These are phyloP conservation scores for Austroboletus festivus DNA, from an alignment of 768 basidiomycete genomes.

Conservation along the genomic window DNA sequence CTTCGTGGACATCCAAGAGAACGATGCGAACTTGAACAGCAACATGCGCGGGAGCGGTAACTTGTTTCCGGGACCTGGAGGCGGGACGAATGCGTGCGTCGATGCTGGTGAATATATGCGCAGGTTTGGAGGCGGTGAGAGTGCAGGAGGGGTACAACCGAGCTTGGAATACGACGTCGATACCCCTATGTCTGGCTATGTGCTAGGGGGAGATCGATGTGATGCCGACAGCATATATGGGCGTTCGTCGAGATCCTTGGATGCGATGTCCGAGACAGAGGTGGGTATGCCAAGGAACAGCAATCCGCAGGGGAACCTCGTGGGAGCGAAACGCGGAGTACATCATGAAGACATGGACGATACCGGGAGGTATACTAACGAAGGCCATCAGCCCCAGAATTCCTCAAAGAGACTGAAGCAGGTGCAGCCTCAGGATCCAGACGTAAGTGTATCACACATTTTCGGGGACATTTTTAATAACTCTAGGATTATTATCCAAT, in stretches of 20 bases:
- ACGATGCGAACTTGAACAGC: not conserved
- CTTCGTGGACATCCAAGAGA: slow-evolving; percentile 2
- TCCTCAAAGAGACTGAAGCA: slow-evolving; percentile 18
- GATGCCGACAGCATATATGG: slow-evolving; percentile 6
- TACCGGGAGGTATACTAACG: not conserved
- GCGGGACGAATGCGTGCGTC: not conserved
- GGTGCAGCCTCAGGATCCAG: slow-evolving; percentile 6
- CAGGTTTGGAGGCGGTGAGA: slow-evolving; percentile 3
- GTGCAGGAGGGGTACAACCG: not conserved
- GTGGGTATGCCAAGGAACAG: slow-evolving; percentile 1
- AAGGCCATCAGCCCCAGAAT: slow-evolving; percentile 3
- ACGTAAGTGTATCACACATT: slow-evolving; percentile 14
- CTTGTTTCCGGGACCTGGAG: slow-evolving; percentile 5
- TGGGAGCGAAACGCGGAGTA: slow-evolving; percentile 14
- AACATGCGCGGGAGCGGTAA: not conserved
- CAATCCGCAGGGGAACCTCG: slow-evolving; percentile 1
- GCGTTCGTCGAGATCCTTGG: slow-evolving; percentile 7
- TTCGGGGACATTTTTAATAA: not conserved
- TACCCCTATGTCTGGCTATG: slow-evolving; percentile 20
- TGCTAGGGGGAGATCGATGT: not conserved
- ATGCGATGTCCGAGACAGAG: slow-evolving; percentile 9
- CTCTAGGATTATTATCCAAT: slow-evolving; percentile 19
- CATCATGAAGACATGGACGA: slow-evolving; percentile 13
- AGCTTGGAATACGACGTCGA: slow-evolving; percentile 5
- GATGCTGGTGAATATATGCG: slow-evolving; percentile 27